Percentiles rank a stretch among this genome's conserved stretches.
phyloP scores from a whole-genome alignment of 2,329 filamentous ascomycete species.

The Epichloe brachyelytri region DNA sequence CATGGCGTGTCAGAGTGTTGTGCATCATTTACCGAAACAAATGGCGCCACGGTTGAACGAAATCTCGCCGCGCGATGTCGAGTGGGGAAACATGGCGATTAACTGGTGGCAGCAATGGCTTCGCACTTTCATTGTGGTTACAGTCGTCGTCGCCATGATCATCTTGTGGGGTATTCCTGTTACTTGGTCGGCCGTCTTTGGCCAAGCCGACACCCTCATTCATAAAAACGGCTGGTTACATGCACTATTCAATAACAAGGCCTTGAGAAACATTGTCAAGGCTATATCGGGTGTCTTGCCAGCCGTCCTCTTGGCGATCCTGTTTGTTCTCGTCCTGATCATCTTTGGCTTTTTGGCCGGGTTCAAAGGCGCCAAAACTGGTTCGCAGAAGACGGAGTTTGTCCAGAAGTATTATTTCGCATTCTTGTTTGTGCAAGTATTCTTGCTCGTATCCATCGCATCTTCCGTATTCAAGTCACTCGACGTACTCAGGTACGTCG shows the following conservation, averaged over 20 bases:
- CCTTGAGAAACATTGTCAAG: constrained; percentile 48
- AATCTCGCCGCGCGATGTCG: constrained; percentile 80
- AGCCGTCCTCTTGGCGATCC: constrained; percentile 58
- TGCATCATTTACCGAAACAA: constrained; percentile 80
- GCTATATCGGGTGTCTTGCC: constrained; percentile 77
- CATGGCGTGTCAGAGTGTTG: constrained; percentile 90
- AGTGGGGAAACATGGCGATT: constrained; percentile 96
- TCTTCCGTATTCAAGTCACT: constrained; percentile 56
- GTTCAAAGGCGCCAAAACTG: constrained; percentile 71
- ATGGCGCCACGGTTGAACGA: constrained; percentile 93
- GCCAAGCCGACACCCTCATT: constrained; percentile 62
- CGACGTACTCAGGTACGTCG: constrained; percentile 39
- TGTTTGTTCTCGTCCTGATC: constrained; percentile 71
- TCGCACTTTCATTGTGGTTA: constrained; percentile 52
- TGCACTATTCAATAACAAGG: constrained; percentile 50
- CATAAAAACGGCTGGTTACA: constrained; percentile 51
- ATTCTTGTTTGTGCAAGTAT: constrained; percentile 90
- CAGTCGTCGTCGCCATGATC: constrained; percentile 59
- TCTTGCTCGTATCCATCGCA: constrained; percentile 81
- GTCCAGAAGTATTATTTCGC: constrained; percentile 88
- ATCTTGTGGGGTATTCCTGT: constrained; percentile 86
- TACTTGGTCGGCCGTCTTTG: constrained; percentile 71
- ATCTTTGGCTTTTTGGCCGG: constrained; percentile 61
- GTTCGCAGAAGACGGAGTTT: constrained; percentile 63
- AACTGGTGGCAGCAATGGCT: constrained; percentile 87